Conservation (phyloP, 495 filamentous ascomycete species). For the Podospora appendiculata region DNA sequence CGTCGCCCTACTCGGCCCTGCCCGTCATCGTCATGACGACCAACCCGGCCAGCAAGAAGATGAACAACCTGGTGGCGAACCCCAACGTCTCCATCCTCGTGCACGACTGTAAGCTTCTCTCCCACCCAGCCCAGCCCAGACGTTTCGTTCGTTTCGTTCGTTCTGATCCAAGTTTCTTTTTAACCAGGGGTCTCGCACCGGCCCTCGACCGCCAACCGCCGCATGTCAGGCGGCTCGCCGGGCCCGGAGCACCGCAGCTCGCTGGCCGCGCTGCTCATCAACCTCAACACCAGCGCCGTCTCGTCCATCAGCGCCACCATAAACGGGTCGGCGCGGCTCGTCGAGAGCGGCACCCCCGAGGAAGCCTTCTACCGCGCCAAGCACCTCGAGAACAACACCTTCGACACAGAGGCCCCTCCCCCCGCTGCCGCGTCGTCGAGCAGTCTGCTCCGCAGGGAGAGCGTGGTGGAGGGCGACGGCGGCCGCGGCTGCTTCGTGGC, state of each 20-base stretch:
- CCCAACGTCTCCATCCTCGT: slow-evolving; percentile 91
- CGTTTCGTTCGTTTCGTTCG: too few relatives aligned
- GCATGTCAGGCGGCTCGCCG: slow-evolving; percentile 49
- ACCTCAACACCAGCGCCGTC: slow-evolving; percentile 80
- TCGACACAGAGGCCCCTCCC: slow-evolving; percentile 39
- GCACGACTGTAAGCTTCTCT: slow-evolving; percentile 70
- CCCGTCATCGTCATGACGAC: slow-evolving; percentile 92
- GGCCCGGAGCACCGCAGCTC: slow-evolving; percentile 56
- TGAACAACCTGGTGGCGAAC: slow-evolving; percentile 75
- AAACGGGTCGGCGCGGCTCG: slow-evolving; percentile 70
- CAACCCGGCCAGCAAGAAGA: slow-evolving; percentile 82
- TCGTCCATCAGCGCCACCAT: slow-evolving; percentile 91
- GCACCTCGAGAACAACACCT: slow-evolving; percentile 91
- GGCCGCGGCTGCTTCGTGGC: slow-evolving; percentile 57
- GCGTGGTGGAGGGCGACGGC: slow-evolving; percentile 42
- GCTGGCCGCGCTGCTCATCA: slow-evolving; percentile 73
- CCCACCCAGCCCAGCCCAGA: background rate
- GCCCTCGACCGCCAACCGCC: slow-evolving; percentile 64
- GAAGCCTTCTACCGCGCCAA: slow-evolving; percentile 71
- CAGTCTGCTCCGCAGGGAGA: slow-evolving; percentile 30
- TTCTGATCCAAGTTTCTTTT: background rate
- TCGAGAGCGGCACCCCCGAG: slow-evolving; percentile 65
- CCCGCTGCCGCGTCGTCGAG: slow-evolving; percentile 29
- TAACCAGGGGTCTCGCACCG: slow-evolving; percentile 75
- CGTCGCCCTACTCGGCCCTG: slow-evolving; percentile 60